Evolutionary conservation across 495 filamentous ascomycete genomes (phyloP).

Genomic region (Sordaria brevicollis): DNA sequence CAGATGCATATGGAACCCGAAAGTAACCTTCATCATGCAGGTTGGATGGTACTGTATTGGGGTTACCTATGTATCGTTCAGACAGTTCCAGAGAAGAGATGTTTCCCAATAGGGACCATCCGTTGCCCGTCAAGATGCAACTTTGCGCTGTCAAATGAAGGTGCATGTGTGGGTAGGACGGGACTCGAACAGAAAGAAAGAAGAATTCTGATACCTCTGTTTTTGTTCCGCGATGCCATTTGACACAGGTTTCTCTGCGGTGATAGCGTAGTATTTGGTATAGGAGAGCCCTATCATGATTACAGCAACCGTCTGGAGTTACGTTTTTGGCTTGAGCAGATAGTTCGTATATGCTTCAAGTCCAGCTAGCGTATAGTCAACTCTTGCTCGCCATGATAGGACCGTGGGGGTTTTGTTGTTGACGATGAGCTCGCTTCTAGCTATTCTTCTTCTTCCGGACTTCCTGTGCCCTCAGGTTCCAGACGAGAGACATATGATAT

Average conservation of each 20-base stretch:
- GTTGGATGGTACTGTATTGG: neutral
- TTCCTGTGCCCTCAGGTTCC: neutral
- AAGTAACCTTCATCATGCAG: neutral
- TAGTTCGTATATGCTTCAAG: neutral
- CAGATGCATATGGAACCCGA: neutral
- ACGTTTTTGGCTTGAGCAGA: neutral
- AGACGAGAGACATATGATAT: neutral
- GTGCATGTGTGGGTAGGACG: neutral
- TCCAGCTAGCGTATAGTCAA: neutral
- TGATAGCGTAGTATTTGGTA: neutral
- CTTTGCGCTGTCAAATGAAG: neutral
- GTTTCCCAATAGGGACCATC: neutral
- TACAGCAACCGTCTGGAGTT: neutral
- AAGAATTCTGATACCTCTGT: neutral
- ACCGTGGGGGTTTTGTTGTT: neutral
- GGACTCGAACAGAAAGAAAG: neutral
- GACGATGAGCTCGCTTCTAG: neutral
- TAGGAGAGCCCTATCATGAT: neutral
- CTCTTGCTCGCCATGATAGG: neutral
- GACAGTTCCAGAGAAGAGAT: neutral
- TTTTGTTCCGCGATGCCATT: neutral
- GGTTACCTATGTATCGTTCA: neutral
- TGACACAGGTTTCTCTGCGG: neutral
- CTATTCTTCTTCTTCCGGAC: neutral
- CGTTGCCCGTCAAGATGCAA: neutral